Evolutionary conservation across 1,284 basidiomycete species (phyloP), one percentile per base, ranked within the genome.

Genomic region (Cutaneotrichosporon curvatum): DNA sequence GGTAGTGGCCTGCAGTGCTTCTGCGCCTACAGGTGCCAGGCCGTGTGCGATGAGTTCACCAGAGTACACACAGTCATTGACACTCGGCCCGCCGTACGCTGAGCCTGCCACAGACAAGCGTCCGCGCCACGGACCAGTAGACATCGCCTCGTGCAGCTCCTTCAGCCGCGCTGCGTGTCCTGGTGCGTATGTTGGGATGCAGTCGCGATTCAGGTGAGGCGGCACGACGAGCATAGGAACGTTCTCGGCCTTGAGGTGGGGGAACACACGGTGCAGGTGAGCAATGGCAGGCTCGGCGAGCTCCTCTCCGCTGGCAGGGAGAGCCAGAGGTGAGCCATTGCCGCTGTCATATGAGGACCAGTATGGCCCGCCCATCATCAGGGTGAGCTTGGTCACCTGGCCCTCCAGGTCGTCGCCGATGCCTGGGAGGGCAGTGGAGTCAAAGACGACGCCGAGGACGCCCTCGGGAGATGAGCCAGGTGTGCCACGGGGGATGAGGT

Each of bases 301-400:
- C 1, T 56, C 53, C 4, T 60, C 51, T 1, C 58, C 20, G 4
- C 44, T 40, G 4, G 38, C 12, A 1, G 64, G 60, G 1, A 40
- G 44, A 1, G 41, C 22, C 2, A 52, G 18, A 41, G 56, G 18
- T n/a, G 4, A 16, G 4, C 42, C 46, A 12, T 37, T 28, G 15
- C 34, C 47, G 23, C 37, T 44, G 4, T 31, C 15, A 51, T 71
- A 71, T 4, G 74, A 68, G 2, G 75, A 62, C 63, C 75, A 75
- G 65, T 85, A 80, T 0, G 87, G 85, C 0, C 91, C 91, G 12
- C 92, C 91, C 32, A 91, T 74, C 88, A 98, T 95, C 42, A 91
- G 79, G 0, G 92, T 92, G 52, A 95, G 67, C 65, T 95, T 95
- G 16, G 70, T 70, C 4, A 73, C 56, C 12, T 57, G 37, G 16